Conservation (phyloP, 192 early-diverging fungal genomes). For the Coemansia sp. region DNA sequence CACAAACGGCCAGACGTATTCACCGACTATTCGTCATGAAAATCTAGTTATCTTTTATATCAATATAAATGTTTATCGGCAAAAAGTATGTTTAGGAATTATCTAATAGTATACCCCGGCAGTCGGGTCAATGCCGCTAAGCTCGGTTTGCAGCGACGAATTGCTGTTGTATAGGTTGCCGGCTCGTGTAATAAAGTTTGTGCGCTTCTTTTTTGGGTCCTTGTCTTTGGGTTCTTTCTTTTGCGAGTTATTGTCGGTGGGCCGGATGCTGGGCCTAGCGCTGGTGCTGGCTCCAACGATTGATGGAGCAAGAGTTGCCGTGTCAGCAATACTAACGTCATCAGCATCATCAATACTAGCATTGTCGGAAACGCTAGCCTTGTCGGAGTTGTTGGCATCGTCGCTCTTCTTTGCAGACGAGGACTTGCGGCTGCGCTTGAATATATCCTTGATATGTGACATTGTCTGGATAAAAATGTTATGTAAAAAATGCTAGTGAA, state of each 20-base stretch:
- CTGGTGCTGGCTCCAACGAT: background rate
- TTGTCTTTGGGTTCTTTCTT: background rate
- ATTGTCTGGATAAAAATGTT: background rate
- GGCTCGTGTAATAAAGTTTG: background rate
- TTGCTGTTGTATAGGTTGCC: background rate
- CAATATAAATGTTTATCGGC: background rate
- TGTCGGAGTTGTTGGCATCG: background rate
- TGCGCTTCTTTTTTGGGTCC: background rate
- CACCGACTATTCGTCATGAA: conserved; percentile 13
- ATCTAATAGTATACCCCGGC: background rate
- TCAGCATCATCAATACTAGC: background rate
- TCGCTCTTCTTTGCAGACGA: background rate
- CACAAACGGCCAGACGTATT: conserved; percentile 71
- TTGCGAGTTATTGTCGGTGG: too few species aligned
- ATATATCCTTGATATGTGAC: background rate
- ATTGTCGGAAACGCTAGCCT: background rate
- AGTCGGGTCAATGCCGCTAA: background rate
- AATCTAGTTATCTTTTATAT: background rate
- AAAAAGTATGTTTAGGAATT: background rate
- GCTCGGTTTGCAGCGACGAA: background rate
- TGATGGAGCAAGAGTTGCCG: background rate
- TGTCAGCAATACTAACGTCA: background rate
- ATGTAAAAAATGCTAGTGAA: background rate
- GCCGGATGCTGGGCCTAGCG: background rate
- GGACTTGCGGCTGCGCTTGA: conserved; percentile 1